Base-by-base conservation (phyloP, 768 basidiomycete species). In the Pleurotus eryngii region DNA sequence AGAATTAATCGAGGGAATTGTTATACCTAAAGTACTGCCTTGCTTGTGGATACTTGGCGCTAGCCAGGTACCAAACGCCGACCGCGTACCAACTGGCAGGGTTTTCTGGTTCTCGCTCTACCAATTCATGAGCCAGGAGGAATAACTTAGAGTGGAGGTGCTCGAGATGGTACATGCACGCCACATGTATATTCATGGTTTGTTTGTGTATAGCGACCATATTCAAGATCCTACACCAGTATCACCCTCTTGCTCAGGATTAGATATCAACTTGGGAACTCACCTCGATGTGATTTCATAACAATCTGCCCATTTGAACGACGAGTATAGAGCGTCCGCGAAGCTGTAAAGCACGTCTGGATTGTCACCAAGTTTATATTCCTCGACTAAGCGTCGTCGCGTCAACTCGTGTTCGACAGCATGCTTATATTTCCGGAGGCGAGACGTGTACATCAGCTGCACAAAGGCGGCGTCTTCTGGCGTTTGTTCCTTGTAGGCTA, bases 41-140 rank as follows among this genome's bases (percentile, higher is more conserved):
- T 2, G 95, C 93, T 64, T 96, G 92, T 9, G 86, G 76, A 89
- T 91, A 99, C 65, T 95, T 92, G 50, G 83, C 82, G 26, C 85
- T 84, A 30, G 87, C 83, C 56, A 96, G 82, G 72, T 99, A 98
- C 91, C 95, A 99, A 18, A 98, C 85, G 0, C 95, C 97, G 20
- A 98, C 97, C 3, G 97, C 93, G 71, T 98, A 99, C 97, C 97
- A 99, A 63, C 92, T 95, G 54, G 92, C 83, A 0, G 94, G 87
- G 43, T 91, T 89, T 66, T 95, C 92, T 0, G 97, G 95, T 67
- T 98, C 95, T 47, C 84, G 85, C 55, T 98, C 92, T 15, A 98
- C 95, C 68, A 99, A 83, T 67, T 97, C 92, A 65, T 98, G 97
- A 0, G 97, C 97, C 39, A 98, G 81, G 60, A 99, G 89, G 74